These are phyloP conservation scores for Thermochaetoides dissita DNA, from an alignment of 2,329 filamentous ascomycete genomes.

Conservation along the genomic window DNA sequence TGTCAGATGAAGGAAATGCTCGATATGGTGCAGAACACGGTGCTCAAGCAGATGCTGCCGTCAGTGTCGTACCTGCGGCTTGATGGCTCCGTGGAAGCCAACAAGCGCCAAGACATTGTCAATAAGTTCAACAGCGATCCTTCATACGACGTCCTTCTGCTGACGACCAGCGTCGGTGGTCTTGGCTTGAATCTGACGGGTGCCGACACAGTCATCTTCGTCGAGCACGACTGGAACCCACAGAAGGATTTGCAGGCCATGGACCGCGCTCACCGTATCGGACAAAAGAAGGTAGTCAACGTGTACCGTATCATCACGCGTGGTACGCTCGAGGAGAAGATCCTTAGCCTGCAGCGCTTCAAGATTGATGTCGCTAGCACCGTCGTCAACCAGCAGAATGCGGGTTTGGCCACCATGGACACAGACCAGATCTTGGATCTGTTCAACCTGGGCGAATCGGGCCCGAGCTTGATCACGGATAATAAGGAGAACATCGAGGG, in stretches of 20 bases:
- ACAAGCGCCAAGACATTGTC: constrained; percentile 90
- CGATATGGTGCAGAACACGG: constrained; percentile 93
- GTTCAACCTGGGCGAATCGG: constrained; percentile 77
- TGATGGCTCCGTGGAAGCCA: constrained; percentile 84
- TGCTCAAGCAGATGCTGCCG: constrained; percentile 80
- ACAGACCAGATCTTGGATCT: constrained; percentile 96
- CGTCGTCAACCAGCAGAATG: constrained; percentile 97
- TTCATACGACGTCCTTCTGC: constrained; percentile 81
- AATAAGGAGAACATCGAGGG: constrained; percentile 42
- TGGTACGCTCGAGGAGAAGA: constrained; percentile 96
- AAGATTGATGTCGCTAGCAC: constrained; percentile 98
- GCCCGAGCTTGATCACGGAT: constrained; percentile 49
- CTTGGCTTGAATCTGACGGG: constrained; percentile 90
- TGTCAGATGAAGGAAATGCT: constrained; percentile 99
- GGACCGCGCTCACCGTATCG: constrained; percentile 95
- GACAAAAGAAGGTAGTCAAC: constrained; percentile 99
- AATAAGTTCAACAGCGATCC: constrained; percentile 98
- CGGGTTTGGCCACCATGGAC: constrained; percentile 87
- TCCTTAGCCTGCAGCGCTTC: constrained; percentile 92
- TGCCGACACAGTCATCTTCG: constrained; percentile 96
- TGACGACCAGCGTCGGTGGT: constrained; percentile 91
- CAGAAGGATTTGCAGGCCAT: constrained; percentile 98
- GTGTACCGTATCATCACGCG: constrained; percentile 94
- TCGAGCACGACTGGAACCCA: constrained; percentile 99
- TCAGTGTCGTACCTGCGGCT: constrained; percentile 87